These are phyloP conservation scores for Cryptococcus sp. DNA, from an alignment of 1,284 basidiomycete species.

Conservation along the genomic window DNA sequence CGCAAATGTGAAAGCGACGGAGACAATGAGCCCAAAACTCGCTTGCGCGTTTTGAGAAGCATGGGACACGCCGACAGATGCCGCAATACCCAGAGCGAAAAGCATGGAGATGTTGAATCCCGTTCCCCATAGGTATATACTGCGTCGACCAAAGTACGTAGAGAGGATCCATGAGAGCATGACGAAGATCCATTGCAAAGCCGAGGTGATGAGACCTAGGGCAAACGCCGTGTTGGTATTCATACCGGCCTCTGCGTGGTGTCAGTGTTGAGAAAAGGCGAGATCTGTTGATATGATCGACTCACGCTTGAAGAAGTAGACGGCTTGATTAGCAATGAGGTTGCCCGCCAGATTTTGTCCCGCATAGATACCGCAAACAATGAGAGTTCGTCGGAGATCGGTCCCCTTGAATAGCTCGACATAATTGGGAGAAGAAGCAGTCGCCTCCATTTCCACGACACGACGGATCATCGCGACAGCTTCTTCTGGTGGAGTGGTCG, in stretches of 20 bases:
- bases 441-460: conserved; percentile 27
- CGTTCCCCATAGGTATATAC: conserved; percentile 27
- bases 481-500: conserved; percentile 21
- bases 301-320: conserved; percentile 43
- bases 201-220: conserved; percentile 40
- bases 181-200: conserved; percentile 44
- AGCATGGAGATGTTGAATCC: conserved; percentile 26
- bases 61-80: conserved; percentile 19
- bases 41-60: conserved; percentile 33
- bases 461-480: conserved; percentile 39
- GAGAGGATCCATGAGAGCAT: conserved; percentile 39
- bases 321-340: conserved; percentile 42
- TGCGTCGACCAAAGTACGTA: conserved; percentile 32
- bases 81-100: conserved; percentile 30
- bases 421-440: conserved; percentile 29
- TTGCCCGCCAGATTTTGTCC: conserved; percentile 48
- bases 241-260: conserved; percentile 41
- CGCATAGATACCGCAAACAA: conserved; percentile 49
- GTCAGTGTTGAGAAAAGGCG: conserved; percentile 5
- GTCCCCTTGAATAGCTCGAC: conserved; percentile 53
- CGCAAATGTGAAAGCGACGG: conserved; percentile 36
- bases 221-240: conserved; percentile 33
- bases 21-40: conserved; percentile 34
- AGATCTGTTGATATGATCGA: background rate
- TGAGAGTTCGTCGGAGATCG: conserved; percentile 54